Evolutionary conservation across 2,329 filamentous ascomycete species (phyloP).

Genomic region (Endoconidiophora laricicola): DNA sequence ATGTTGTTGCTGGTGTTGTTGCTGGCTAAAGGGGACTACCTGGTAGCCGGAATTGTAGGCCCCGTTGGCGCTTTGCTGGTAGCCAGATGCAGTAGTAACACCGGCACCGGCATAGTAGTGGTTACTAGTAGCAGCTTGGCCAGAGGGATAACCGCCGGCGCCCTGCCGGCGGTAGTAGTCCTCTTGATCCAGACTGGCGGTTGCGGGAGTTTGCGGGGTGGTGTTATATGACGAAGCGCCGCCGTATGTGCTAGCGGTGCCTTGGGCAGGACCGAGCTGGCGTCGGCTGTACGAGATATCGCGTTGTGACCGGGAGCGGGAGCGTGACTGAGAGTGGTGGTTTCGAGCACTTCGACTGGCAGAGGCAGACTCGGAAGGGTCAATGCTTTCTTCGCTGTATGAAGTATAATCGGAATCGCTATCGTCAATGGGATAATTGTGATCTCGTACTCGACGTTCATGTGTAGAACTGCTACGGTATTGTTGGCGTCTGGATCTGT

Average conservation of each 20-base stretch:
- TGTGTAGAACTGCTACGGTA: not conserved
- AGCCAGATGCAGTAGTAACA: slow-evolving; percentile 15
- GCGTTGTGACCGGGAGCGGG: slow-evolving; percentile 17
- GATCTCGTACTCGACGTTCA: not conserved
- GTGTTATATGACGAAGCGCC: slow-evolving; percentile 7
- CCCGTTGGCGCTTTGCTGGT: slow-evolving; percentile 22
- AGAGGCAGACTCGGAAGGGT: not conserved
- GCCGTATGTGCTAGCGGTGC: slow-evolving; percentile 7
- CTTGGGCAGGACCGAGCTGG: not conserved
- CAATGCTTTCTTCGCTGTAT: not conserved
- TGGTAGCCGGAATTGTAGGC: slow-evolving; percentile 23
- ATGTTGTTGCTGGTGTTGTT: slow-evolving; percentile 9
- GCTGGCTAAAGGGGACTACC: slow-evolving; percentile 30
- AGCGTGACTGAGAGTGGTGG: slow-evolving; percentile 16
- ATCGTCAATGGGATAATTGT: not conserved
- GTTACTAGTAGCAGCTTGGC: slow-evolving; percentile 1
- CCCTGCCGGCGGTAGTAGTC: slow-evolving; percentile 34
- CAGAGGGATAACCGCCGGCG: not conserved
- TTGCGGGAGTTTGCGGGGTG: slow-evolving; percentile 26
- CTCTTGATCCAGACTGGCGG: slow-evolving; percentile 49
- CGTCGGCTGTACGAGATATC: not conserved
- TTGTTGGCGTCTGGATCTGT: not conserved
- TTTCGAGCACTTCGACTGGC: not conserved
- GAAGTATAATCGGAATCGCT: not conserved
- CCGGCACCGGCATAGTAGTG: slow-evolving; percentile 14